Percentiles rank a stretch among this genome's conserved stretches.
phyloP scores from a whole-genome alignment of 345 rosid genomes.

The Hibiscus tridactylites region DNA sequence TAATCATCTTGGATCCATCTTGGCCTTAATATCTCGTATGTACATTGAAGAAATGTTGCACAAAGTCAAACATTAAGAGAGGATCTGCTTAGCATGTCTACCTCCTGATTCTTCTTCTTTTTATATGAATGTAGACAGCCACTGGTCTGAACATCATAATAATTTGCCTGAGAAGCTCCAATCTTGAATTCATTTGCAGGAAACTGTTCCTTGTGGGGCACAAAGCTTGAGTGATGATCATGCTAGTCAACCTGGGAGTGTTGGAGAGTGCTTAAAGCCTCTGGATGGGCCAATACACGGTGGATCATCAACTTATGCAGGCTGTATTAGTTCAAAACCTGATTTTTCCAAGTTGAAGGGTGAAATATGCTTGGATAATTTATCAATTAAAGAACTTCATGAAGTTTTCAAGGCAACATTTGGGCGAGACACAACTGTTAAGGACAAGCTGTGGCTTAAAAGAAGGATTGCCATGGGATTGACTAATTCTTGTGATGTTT shows the following conservation, averaged over 20 bases:
- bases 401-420: conserved; percentile 77
- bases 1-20: conserved; percentile 22
- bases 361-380: conserved; percentile 57
- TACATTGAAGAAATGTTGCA: conserved; percentile 33
- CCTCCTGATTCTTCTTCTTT: conserved; percentile 37
- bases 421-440: conserved; percentile 86
- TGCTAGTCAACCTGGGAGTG: conserved; percentile 29
- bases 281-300: conserved; percentile 31
- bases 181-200: conserved; percentile 48
- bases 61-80: conserved; percentile 36
- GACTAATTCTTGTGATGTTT: conserved; percentile 57
- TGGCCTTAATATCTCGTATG: conserved; percentile 27
- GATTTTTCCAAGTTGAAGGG: conserved; percentile 54
- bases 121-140: conserved; percentile 35
- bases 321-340: conserved; percentile 28
- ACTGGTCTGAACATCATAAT: conserved; percentile 32
- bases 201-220: conserved; percentile 29
- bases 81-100: conserved; percentile 31
- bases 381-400: conserved; percentile 77
- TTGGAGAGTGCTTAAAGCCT: conserved; percentile 33
- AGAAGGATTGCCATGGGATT: conserved; percentile 78
- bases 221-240: conserved; percentile 30
- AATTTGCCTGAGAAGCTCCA: conserved; percentile 35
- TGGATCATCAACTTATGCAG: conserved; percentile 30
- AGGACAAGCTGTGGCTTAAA: conserved; percentile 90